A percentile compares a stretch with the other conserved stretches of the same genome.
Evolutionary conservation across 257 asterid species (phyloP).

Genomic region (Orobanche coerulescens): DNA sequence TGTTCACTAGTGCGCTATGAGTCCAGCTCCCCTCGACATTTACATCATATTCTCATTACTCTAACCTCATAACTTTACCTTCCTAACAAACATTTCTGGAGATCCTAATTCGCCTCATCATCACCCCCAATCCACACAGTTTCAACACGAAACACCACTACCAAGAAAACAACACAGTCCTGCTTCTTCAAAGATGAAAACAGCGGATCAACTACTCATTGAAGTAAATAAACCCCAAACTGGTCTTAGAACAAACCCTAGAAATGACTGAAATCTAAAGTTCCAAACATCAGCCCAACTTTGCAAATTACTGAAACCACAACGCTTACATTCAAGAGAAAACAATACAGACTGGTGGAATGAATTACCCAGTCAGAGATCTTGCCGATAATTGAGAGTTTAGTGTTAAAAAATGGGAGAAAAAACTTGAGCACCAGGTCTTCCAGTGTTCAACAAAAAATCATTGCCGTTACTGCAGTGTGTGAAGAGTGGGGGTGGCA

Average conservation of each 20-base stretch:
- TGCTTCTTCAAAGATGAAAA: background rate
- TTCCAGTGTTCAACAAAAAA: slow-evolving; percentile 15
- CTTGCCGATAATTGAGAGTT: slow-evolving; percentile 25
- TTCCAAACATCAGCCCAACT: background rate
- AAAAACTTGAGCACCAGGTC: background rate
- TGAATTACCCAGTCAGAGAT: slow-evolving; percentile 29
- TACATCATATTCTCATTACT: background rate
- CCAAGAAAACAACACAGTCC: background rate
- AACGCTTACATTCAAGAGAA: background rate
- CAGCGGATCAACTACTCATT: background rate
- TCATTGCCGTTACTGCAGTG: slow-evolving; percentile 19
- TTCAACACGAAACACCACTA: background rate
- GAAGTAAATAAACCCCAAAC: slow-evolving; percentile 4
- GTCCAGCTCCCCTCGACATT: background rate
- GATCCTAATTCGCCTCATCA: slow-evolving; percentile 13
- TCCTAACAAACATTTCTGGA: background rate
- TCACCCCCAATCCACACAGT: slow-evolving; percentile 17
- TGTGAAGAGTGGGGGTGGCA: slow-evolving; percentile 21
- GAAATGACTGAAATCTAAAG: slow-evolving; percentile 8
- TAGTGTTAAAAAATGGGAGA: slow-evolving; percentile 8
- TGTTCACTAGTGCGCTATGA: background rate
- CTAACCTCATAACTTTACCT: background rate
- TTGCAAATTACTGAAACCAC: background rate
- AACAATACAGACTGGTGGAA: background rate
- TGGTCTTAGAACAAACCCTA: slow-evolving; percentile 25